These are phyloP conservation scores for Termitomyces sp. DNA, from an alignment of 768 basidiomycete species.

Conservation along the genomic window DNA sequence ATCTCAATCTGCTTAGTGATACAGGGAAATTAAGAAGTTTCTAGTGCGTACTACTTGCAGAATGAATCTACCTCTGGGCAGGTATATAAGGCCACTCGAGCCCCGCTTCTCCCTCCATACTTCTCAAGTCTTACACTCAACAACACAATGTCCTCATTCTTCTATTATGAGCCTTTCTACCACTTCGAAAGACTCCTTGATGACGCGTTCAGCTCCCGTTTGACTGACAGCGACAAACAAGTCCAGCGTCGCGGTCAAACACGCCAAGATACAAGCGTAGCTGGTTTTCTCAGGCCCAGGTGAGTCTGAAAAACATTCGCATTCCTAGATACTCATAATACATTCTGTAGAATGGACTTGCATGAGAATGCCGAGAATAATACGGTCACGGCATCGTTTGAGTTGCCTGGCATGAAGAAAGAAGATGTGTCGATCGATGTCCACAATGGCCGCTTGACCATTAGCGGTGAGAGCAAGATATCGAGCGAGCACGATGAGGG, in stretches of 20 bases:
- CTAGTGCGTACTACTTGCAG: background rate
- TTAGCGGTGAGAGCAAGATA: conserved; percentile 36
- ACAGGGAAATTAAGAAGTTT: background rate
- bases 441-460: conserved; percentile 37
- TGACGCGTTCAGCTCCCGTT: conserved; percentile 23
- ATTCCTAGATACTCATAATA: too few species aligned
- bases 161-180: conserved; percentile 36
- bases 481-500: conserved; percentile 25
- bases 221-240: background rate
- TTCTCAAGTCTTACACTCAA: background rate
- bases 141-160: conserved; percentile 17
- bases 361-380: conserved; percentile 35
- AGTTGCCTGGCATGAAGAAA: conserved; percentile 48
- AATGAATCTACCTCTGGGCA: background rate
- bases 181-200: conserved; percentile 39
- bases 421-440: conserved; percentile 42
- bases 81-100: background rate
- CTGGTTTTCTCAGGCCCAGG: conserved; percentile 15
- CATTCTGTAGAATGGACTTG: conserved; percentile 36
- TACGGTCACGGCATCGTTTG: conserved; percentile 44
- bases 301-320: background rate
- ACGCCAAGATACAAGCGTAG: background rate
- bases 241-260: background rate
- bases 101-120: background rate
- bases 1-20: too few species aligned